phyloP scores from a whole-genome alignment of 75 land plant species.

The Pseudotsuga menziesii region DNA sequence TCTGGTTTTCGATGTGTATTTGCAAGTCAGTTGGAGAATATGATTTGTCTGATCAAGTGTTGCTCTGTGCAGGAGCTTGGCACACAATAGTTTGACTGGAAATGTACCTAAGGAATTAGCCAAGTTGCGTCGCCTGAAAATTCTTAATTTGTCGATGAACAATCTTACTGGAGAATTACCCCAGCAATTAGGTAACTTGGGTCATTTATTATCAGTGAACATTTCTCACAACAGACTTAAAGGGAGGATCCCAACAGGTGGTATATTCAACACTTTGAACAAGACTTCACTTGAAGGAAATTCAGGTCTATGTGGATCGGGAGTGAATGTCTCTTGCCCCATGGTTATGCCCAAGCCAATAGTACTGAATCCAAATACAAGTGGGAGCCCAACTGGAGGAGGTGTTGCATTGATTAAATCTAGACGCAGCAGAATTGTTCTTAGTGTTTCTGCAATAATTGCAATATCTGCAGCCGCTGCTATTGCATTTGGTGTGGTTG shows the following conservation, averaged over 20 bases:
- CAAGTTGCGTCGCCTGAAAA: constrained; percentile 53
- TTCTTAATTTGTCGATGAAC: constrained; percentile 73
- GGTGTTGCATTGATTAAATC: constrained; percentile 13
- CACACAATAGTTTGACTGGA: constrained; percentile 64
- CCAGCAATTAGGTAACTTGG: constrained; percentile 51
- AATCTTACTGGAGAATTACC: constrained; percentile 71
- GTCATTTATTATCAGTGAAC: constrained; percentile 57
- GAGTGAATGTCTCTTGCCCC: constrained; percentile 61
- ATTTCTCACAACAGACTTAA: constrained; percentile 75
- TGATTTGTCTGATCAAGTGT: neutral
- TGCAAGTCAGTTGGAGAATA: neutral
- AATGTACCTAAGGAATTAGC: constrained; percentile 58
- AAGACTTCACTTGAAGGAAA: constrained; percentile 62
- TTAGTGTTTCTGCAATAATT: constrained; percentile 83
- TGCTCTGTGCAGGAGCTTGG: constrained; percentile 45
- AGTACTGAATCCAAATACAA: constrained; percentile 79
- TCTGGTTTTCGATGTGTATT: neutral
- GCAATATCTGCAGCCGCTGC: constrained; percentile 90
- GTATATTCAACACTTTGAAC: constrained; percentile 61
- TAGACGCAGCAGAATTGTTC: constrained; percentile 55
- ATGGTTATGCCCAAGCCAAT: constrained; percentile 78
- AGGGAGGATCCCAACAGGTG: constrained; percentile 74
- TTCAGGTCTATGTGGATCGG: constrained; percentile 70
- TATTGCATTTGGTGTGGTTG: constrained; percentile 72
- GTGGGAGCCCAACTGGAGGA: constrained; percentile 15